These are phyloP conservation scores for Cucumis cinereus DNA, from an alignment of 306 rosid species.

Conservation along the genomic window DNA sequence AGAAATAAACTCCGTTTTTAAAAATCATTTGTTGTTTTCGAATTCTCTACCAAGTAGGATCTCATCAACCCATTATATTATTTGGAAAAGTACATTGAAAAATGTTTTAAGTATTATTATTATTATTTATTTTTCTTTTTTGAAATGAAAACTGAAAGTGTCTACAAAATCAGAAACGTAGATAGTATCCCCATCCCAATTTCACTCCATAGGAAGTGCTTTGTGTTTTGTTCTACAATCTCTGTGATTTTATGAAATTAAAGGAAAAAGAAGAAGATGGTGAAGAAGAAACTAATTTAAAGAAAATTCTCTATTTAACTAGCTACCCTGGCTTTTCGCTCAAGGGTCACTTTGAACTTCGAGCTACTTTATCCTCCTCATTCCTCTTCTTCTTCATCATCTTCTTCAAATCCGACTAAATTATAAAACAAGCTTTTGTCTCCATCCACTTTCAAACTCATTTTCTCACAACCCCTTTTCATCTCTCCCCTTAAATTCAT, in stretches of 20 bases:
- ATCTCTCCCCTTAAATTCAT: background rate
- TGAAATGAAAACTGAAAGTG: too few species aligned
- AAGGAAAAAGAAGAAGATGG: background rate
- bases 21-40: too few species aligned
- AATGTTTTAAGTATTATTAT: too few species aligned
- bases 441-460: background rate
- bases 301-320: background rate
- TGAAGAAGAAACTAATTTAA: background rate
- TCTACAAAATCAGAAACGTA: background rate
- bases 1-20: too few species aligned
- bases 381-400: too few species aligned
- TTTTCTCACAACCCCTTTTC: background rate
- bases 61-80: too few species aligned
- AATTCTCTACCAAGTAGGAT: too few species aligned
- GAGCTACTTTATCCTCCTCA: background rate
- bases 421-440: background rate
- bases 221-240: background rate
- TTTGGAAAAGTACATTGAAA: too few species aligned
- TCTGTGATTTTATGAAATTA: background rate
- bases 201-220: background rate
- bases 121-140: too few species aligned
- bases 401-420: background rate
- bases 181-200: background rate
- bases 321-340: background rate
- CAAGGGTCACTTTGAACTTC: constrained; percentile 5